Base-by-base conservation (phyloP, 1,284 basidiomycete genomes). In the Phellopilus nigrolimitatus region DNA sequence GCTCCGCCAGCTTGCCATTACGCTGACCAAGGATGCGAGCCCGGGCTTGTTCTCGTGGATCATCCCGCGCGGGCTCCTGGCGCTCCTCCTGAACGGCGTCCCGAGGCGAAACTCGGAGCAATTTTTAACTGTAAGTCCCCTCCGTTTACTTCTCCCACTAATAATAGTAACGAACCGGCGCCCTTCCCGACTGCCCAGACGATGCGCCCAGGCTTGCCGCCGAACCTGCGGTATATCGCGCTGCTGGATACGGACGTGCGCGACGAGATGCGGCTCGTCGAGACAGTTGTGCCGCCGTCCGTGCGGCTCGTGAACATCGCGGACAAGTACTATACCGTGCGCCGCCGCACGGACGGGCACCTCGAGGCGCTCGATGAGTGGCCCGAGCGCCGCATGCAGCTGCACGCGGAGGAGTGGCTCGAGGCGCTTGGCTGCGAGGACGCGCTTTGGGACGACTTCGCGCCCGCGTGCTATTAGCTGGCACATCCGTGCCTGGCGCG, bases 1-100 rank as follows among this genome's bases (percentile, higher is more conserved):
- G 13, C 62, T 87, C 49, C 71, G 65, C 21, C 73, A 70, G 42
- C 60, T 87, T 46, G 72, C 70, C 33, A 82, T 85, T 47, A 79
- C 78, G 8, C 76, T 84, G 57, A 82, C 84, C 3, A 69, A 71
- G 57, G 83, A 85, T 61, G 66, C 86, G 28, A 74, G 80, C 0
- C 72, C 82, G 0, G 75, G 79, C 0, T 65, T 87, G 28, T 82
- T 82, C 6, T 73, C 77, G 47, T 87, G 83, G 83, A 67, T 87
- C 30, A 72, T 87, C 24, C 84, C 84, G 2, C 66, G 82, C 10
- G 71, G 67, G 30, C 75, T 87, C 1, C 65, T 66, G 7, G 73
- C 80, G 15, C 64, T 86, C 41, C 69, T 72, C 13, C 63, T 85
- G 44, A 74, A 79, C 47, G 66, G 71, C 27, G 66, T 71, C 9